Evolutionary conservation across 352 stramenopile genomes (phyloP).

Genomic region (Phytophthora sp.): DNA sequence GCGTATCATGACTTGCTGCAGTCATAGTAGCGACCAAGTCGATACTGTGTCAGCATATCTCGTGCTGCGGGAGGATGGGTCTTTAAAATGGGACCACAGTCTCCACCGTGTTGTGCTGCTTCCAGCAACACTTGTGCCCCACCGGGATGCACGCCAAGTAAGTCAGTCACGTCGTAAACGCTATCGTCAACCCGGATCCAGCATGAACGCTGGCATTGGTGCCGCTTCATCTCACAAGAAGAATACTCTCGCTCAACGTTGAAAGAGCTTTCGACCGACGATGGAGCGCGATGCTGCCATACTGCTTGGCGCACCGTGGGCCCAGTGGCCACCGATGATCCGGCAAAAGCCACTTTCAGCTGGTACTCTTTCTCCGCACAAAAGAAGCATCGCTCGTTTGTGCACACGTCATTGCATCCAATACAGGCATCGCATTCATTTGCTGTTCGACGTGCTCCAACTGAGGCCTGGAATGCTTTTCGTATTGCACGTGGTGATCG

Average conservation of each 20-base stretch:
- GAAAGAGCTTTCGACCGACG: constrained; percentile 34
- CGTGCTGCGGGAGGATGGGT: constrained; percentile 54
- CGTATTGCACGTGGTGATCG: constrained; percentile 18
- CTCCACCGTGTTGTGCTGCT: constrained; percentile 51
- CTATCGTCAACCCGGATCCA: constrained; percentile 91
- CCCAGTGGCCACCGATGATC: constrained; percentile 26
- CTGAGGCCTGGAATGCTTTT: constrained; percentile 28
- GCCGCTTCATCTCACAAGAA: constrained; percentile 88
- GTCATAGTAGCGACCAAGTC: constrained; percentile 65
- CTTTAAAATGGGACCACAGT: constrained; percentile 61
- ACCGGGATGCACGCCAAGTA: constrained; percentile 89
- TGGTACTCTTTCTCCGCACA: constrained; percentile 82
- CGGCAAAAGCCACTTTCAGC: constrained; percentile 52
- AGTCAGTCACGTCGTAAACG: constrained; percentile 93
- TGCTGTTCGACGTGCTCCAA: constrained; percentile 30
- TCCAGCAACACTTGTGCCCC: constrained; percentile 72
- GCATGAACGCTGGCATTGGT: constrained; percentile 82
- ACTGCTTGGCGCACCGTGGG: constrained; percentile 24
- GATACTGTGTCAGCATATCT: constrained; percentile 61
- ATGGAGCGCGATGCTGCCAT: constrained; percentile 34
- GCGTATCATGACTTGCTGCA: constrained; percentile 48
- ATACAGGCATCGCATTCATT: constrained; percentile 80
- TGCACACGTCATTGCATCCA: constrained; percentile 79
- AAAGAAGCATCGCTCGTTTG: constrained; percentile 67
- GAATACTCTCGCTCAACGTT: constrained; percentile 75